These are phyloP conservation scores for Populus alba DNA, from an alignment of 345 rosid genomes.

Conservation along the genomic window DNA sequence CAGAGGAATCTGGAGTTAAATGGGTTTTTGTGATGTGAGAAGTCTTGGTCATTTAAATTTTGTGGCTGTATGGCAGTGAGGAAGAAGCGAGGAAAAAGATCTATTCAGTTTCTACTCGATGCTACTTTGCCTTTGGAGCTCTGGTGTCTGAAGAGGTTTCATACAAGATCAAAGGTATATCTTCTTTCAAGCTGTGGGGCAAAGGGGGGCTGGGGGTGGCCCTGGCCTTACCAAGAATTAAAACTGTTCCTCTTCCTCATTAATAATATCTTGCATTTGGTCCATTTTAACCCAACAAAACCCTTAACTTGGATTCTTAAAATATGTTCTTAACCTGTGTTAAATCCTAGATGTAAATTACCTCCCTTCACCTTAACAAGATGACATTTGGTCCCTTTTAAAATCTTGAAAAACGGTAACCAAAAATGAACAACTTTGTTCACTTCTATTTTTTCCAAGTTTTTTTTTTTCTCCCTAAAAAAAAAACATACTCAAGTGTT, in stretches of 20 bases:
- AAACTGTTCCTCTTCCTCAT: background rate
- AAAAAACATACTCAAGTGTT: background rate
- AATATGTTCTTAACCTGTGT: background rate
- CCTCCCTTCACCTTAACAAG: background rate
- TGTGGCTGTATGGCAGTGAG: slow-evolving; percentile 43
- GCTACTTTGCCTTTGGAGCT: slow-evolving; percentile 86
- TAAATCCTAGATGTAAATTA: background rate
- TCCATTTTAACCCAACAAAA: background rate
- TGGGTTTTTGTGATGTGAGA: background rate
- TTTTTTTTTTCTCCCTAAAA: too few relatives aligned
- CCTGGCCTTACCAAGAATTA: background rate
- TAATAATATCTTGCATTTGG: background rate
- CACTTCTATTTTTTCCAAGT: background rate
- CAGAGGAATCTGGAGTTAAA: too few relatives aligned
- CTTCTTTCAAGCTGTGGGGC: background rate
- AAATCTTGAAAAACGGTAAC: background rate
- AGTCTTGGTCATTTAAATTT: background rate
- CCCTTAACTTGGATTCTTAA: background rate
- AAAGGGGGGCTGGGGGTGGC: background rate
- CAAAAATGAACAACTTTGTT: too few relatives aligned
- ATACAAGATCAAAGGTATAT: slow-evolving; percentile 65
- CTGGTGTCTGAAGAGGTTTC: slow-evolving; percentile 73
- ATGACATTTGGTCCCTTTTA: background rate
- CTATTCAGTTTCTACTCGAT: slow-evolving; percentile 71
- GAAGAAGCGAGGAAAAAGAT: slow-evolving; percentile 89